phyloP scores from a whole-genome alignment of 345 rosid species.

The Pistacia atlantica region DNA sequence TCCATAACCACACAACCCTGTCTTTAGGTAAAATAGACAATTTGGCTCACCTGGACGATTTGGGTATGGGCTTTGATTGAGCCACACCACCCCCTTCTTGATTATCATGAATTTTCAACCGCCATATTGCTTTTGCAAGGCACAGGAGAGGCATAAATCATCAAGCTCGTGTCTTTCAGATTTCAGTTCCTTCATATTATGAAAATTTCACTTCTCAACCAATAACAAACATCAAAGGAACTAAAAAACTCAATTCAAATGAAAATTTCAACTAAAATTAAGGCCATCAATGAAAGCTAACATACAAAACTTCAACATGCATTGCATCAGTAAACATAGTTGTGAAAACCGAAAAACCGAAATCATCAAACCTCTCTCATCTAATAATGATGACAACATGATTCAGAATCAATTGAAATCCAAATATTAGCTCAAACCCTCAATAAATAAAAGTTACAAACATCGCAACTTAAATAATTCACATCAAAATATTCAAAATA shows the following conservation, averaged over 20 bases:
- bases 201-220: background rate
- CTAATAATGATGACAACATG: no score
- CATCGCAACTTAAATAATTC: background rate
- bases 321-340: background rate
- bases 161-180: background rate
- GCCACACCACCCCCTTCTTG: no score
- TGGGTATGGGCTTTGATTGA: constrained; percentile 43
- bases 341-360: no score
- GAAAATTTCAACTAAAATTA: background rate
- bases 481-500: no score
- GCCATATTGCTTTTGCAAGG: background rate
- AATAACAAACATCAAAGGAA: background rate
- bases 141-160: background rate
- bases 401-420: background rate
- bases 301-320: constrained; percentile 2
- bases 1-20: constrained; percentile 78
- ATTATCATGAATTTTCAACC: no score
- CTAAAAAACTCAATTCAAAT: background rate
- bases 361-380: no score
- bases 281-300: background rate
- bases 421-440: background rate
- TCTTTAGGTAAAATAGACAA: constrained; percentile 64
- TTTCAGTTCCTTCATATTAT: background rate
- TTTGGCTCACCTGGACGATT: constrained; percentile 80
- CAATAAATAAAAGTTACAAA: background rate